Base-by-base conservation (phyloP, 176 grass and related monocot species). In the Cymbopogon citratus region DNA sequence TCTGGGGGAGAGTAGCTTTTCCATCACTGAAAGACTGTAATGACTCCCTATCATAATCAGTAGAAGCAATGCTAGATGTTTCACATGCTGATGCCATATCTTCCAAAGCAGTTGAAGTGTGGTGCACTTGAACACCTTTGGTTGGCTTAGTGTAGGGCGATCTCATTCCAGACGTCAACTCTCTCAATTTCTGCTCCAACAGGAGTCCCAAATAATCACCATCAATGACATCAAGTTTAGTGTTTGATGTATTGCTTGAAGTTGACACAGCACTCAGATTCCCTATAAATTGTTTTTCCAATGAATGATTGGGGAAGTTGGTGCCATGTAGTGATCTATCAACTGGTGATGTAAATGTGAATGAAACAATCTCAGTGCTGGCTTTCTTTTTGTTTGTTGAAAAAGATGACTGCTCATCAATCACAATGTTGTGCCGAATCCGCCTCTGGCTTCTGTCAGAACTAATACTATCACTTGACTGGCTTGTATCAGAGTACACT, bases 301-400 rank as follows among this genome's bases (percentile, higher is more conserved):
- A 31, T 66, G 74, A 44, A 75, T 89, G 71, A 80, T 83, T 84
- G 12, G 83, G 44, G 19, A 80, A 52, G 70, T 28, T 63, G 60
- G 79, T 69, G 25, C 87, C 59, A 46, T 80, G 40, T 28, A 74
- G 75, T 87, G 82, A 72, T 81, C 91, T 99, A 83, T 89, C 80
- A 81, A 93, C 80, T 63, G 96, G 93, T 52, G 96, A 91, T n/a
- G 87, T 99, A 82, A 99, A 93, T 67, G 93, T 95, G 78, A 99
- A 99, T 44, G 93, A 99, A 81, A 99, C 93, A 78, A 99, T 91
- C 40, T 99, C 91, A 70, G 87, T 90, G 80, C 80, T 80, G 26
- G 75, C 67, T 85, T 82, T 93, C 84, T 76, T 94, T 76, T 88
- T 91, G 70, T 81, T 78, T 7, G 74, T 77, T 12, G 71, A 69